Conservation (phyloP, 805 yeast species). For the Metschnikowia baotianmanensis region DNA sequence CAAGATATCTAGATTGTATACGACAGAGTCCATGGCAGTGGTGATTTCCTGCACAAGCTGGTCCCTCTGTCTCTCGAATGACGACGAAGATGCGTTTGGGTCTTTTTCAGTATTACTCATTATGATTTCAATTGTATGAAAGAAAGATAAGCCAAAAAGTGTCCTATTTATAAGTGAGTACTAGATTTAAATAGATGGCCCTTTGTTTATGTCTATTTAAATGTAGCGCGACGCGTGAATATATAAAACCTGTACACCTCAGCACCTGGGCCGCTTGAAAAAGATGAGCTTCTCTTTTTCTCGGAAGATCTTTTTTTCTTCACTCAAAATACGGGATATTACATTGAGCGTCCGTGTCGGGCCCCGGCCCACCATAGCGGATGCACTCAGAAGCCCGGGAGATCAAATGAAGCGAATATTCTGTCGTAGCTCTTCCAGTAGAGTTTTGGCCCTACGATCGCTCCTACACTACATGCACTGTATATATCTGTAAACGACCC, state of each 20-base stretch:
- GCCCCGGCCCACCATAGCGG: slow-evolving; percentile 17
- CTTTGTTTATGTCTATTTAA: too few species aligned
- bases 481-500: too few species aligned
- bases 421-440: slow-evolving; percentile 15
- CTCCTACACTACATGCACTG: slow-evolving; percentile 17
- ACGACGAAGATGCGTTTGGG: not conserved
- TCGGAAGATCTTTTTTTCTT: not conserved
- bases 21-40: slow-evolving; percentile 58
- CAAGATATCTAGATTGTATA: slow-evolving; percentile 60
- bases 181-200: too few species aligned
- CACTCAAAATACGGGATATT: slow-evolving; percentile 9
- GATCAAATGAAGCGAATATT: slow-evolving; percentile 14
- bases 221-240: too few species aligned
- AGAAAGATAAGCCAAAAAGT: not conserved
- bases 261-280: too few species aligned
- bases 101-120: not conserved
- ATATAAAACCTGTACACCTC: too few species aligned
- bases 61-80: slow-evolving; percentile 60
- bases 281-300: not conserved
- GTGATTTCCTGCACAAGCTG: slow-evolving; percentile 56
- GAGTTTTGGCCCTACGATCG: slow-evolving; percentile 20
- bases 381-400: slow-evolving; percentile 21
- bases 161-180: not conserved
- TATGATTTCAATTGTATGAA: not conserved
- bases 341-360: slow-evolving; percentile 22